Base-by-base conservation (phyloP, 164 flowering plant genomes). In the Paratinospora sagittata region DNA sequence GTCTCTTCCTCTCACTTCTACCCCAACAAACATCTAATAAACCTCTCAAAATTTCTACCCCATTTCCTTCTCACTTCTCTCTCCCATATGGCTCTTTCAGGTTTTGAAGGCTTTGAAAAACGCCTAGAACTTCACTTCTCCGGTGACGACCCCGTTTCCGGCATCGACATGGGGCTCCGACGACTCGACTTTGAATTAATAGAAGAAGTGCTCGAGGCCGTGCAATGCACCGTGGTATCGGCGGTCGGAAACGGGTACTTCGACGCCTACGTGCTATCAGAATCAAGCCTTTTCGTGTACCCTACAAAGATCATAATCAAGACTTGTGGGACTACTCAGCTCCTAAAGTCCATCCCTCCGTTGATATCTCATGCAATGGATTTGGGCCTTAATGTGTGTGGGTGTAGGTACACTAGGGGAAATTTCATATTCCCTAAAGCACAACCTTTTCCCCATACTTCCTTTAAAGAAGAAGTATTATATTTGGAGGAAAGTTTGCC, bases 301-400 rank as follows among this genome's bases (percentile, higher is more conserved):
- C 96, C 97, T 3, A 82, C 82, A 10, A 92, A 87, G 82, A 82
- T 95, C 71, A 82, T 95, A 61, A 88, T 95, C 87, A 95, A 95
- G 72, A 95, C 97, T 0, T 95, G 98, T 75, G 98, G 98, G 77
- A 92, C 98, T 65, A 95, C 98, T 45, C 93, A 88, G 77, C 84
- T 95, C 60, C 81, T 95, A 66, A 88, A 90, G 81, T 89, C 98
- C 24, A 77, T 95, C 78, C 90, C 82, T 55, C 88, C 85, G 6
- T 76, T 95, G 65, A 30, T 89, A 45, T 68, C 64, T 73, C 83
- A 73, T 47, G 96, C 96, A 6, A 8, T 36, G n/a, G 45, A 77
- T 19, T 73, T 95, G 26, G 87, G 88, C 45, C 86, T 88, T 27
- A 47, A 78, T 0, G 67, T 87, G 0, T 77, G 64, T 74, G 63